A percentile compares a stretch with the other conserved stretches of the same genome.
These are phyloP conservation scores for Teratosphaeria nubilosa DNA, from an alignment of 2,329 filamentous ascomycete genomes.

Conservation along the genomic window DNA sequence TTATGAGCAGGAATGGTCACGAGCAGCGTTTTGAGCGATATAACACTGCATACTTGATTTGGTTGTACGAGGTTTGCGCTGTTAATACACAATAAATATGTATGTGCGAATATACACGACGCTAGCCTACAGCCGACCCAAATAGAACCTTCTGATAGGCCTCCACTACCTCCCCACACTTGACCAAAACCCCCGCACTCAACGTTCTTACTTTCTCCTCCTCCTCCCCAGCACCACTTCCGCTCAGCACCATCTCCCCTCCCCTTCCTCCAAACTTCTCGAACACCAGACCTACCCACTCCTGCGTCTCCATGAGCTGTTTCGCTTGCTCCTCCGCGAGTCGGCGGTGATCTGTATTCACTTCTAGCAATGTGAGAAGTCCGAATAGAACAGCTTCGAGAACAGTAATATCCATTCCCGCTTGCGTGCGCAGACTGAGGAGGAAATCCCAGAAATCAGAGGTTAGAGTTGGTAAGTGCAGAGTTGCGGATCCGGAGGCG, in stretches of 20 bases:
- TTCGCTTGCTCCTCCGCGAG: constrained; percentile 65
- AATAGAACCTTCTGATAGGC: constrained; percentile 68
- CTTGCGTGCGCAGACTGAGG: constrained; percentile 52
- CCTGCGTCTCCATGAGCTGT: constrained; percentile 73
- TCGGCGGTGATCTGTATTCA: constrained; percentile 57
- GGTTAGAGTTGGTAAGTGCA: constrained; percentile 69
- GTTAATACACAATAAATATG: too few relatives aligned
- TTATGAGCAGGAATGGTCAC: background rate
- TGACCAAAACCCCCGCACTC: constrained; percentile 67
- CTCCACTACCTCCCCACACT: constrained; percentile 70
- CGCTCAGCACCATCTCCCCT: constrained; percentile 34
- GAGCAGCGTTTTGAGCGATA: too few relatives aligned
- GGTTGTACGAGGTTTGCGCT: too few relatives aligned
- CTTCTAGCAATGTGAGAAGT: constrained; percentile 68
- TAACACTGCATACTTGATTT: too few relatives aligned
- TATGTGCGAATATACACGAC: too few relatives aligned
- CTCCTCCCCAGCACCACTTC: constrained; percentile 49
- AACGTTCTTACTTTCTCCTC: constrained; percentile 72
- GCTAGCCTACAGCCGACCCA: constrained; percentile 33
- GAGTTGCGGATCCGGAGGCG: constrained; percentile 68
- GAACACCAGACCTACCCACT: constrained; percentile 76
- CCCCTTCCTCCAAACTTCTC: constrained; percentile 34
- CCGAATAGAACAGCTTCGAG: constrained; percentile 68
- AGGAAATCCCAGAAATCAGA: constrained; percentile 77
- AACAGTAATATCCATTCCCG: constrained; percentile 42